Conservation (phyloP, 2,329 filamentous ascomycete species). For the Colletotrichum chrysophilum region DNA sequence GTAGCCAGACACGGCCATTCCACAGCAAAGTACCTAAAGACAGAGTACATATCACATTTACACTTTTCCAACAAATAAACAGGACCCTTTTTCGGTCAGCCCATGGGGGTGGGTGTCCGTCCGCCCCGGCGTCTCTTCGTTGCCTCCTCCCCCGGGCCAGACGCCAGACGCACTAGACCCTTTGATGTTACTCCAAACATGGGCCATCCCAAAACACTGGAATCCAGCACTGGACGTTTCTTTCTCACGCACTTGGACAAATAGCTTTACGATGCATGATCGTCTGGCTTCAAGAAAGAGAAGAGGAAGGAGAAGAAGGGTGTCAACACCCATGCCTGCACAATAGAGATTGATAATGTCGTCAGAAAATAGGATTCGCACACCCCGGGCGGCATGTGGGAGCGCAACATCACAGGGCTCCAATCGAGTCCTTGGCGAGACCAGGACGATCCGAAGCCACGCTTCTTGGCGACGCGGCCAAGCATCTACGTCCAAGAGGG, state of each 20-base stretch:
- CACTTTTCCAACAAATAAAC: neutral
- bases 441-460: conserved; percentile 20
- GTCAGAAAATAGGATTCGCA: conserved; percentile 8
- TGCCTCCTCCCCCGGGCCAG: neutral
- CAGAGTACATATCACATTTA: neutral
- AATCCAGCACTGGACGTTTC: rapidly evolving
- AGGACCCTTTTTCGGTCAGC: neutral
- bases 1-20: neutral
- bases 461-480: conserved; percentile 21
- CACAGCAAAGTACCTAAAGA: neutral
- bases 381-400: conserved; percentile 13
- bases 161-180: neutral
- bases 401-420: conserved; percentile 8
- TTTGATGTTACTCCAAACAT: neutral
- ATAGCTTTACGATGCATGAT: neutral
- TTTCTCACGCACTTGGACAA: neutral
- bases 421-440: conserved; percentile 14
- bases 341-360: conserved; percentile 7
- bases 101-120: neutral
- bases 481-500: conserved; percentile 14
- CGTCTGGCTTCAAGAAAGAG: neutral
- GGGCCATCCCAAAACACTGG: neutral
- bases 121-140: neutral
- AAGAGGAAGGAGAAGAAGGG: neutral
- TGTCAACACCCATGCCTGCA: neutral